These are phyloP conservation scores for Eucalyptus pauciflora DNA, from an alignment of 345 rosid species.

Conservation along the genomic window DNA sequence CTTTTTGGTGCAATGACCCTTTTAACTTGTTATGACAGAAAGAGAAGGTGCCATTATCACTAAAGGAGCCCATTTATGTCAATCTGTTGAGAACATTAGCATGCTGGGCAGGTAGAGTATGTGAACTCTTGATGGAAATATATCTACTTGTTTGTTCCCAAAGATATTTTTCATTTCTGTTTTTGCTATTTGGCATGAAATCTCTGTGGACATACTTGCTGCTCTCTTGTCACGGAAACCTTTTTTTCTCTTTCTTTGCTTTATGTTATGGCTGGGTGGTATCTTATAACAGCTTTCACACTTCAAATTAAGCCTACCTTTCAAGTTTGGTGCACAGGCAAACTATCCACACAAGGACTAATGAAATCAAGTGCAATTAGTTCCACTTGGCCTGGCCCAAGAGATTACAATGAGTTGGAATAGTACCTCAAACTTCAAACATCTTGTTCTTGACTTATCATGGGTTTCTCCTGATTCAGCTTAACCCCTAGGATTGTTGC, in stretches of 20 bases:
- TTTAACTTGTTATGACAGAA: constrained; percentile 12
- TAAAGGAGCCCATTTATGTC: constrained; percentile 25
- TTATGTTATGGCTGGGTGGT: not conserved
- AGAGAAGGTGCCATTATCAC: constrained; percentile 26
- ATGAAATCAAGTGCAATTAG: not conserved
- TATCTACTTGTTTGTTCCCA: not conserved
- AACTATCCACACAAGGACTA: not conserved
- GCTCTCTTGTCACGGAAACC: not conserved
- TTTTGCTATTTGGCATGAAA: not conserved
- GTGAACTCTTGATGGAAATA: not conserved
- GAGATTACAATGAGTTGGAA: not conserved
- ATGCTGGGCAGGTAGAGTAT: constrained; percentile 53
- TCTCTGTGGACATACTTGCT: not conserved
- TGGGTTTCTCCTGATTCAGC: not conserved
- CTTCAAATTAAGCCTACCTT: not conserved
- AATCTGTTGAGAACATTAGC: constrained; percentile 53
- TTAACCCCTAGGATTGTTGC: not conserved
- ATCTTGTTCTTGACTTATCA: not conserved
- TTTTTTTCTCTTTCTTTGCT: not conserved
- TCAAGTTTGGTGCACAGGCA: not conserved
- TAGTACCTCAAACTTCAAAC: not conserved
- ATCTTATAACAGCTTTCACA: not conserved
- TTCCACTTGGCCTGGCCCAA: not conserved
- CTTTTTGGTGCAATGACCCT: not conserved
- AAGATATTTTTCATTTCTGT: not conserved